phyloP scores from a whole-genome alignment of 1,284 basidiomycete species.

The Cutaneotrichosporon curvatum region DNA sequence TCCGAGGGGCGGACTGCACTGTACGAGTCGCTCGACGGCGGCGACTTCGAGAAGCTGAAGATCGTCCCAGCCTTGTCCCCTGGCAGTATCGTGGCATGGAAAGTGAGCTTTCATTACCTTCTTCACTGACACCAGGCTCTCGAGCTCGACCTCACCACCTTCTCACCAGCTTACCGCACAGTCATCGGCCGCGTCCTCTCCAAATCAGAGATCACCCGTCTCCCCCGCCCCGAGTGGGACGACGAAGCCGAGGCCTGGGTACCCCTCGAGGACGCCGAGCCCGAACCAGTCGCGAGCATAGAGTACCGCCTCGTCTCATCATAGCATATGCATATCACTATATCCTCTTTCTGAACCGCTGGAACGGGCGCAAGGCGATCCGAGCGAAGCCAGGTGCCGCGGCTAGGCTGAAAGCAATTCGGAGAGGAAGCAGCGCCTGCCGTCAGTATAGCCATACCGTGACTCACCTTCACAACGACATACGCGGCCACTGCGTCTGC shows the following conservation, averaged over 20 bases:
- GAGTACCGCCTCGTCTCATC: background rate
- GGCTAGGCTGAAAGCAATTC: constrained; percentile 67
- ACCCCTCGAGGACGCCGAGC: constrained; percentile 1
- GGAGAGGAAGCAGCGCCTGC: constrained; percentile 67
- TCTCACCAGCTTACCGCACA: constrained; percentile 30
- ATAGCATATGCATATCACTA: background rate
- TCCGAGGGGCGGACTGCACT: background rate
- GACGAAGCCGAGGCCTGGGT: background rate
- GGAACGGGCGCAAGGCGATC: constrained; percentile 29
- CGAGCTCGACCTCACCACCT: constrained; percentile 30
- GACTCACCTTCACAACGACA: constrained; percentile 66
- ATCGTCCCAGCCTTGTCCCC: background rate
- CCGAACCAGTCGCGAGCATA: background rate
- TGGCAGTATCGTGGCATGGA: constrained; percentile 26
- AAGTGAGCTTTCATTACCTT: constrained; percentile 18
- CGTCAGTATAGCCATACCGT: constrained; percentile 2
- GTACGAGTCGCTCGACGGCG: too few relatives aligned
- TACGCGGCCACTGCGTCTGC: constrained; percentile 67
- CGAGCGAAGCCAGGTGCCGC: constrained; percentile 69
- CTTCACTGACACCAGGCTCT: constrained; percentile 24
- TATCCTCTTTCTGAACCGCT: background rate
- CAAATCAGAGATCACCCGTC: background rate
- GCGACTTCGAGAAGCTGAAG: background rate
- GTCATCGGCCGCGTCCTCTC: constrained; percentile 17
- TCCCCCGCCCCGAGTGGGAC: background rate